A percentile compares a stretch with the other conserved stretches of the same genome.
Conservation (phyloP, 495 filamentous ascomycete species). For the Aspergillus coremiiformis region DNA sequence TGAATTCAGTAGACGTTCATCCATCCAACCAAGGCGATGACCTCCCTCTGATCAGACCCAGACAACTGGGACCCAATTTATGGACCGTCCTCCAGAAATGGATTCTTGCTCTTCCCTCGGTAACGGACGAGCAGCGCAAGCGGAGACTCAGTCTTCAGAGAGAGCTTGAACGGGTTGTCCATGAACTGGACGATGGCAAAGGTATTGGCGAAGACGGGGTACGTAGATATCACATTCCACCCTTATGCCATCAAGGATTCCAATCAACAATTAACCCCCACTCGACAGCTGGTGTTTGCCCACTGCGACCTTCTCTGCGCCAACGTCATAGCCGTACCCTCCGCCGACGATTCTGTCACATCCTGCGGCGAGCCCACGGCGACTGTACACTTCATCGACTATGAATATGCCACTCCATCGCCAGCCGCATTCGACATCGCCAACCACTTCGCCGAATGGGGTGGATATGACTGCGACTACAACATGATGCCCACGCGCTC, state of each 20-base stretch:
- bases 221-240: slow-evolving; percentile 27
- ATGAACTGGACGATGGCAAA: slow-evolving; percentile 62
- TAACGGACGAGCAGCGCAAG: slow-evolving; percentile 55
- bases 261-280: slow-evolving; percentile 16
- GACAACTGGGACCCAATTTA: slow-evolving; percentile 64
- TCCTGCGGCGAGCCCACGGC: slow-evolving; percentile 24
- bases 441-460: slow-evolving; percentile 99
- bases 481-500: slow-evolving; percentile 70
- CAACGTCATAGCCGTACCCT: slow-evolving; percentile 84
- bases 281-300: slow-evolving; percentile 70
- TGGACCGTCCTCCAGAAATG: slow-evolving; percentile 96
- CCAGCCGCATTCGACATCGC: slow-evolving; percentile 96
- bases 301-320: slow-evolving; percentile 93
- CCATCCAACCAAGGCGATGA: slow-evolving; percentile 21
- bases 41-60: slow-evolving; percentile 50
- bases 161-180: slow-evolving; percentile 63
- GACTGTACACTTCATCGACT: slow-evolving; percentile 88
- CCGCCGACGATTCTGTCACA: slow-evolving; percentile 21
- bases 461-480: slow-evolving; percentile 91
- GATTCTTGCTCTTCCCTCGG: slow-evolving; percentile 75
- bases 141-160: slow-evolving; percentile 61
- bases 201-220: slow-evolving; percentile 68
- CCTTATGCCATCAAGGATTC: neutral
- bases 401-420: slow-evolving; percentile 91
- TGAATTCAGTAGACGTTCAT: slow-evolving; percentile 24